phyloP scores from a whole-genome alignment of 768 basidiomycete species.

The Leccinum olivaceopallidum region DNA sequence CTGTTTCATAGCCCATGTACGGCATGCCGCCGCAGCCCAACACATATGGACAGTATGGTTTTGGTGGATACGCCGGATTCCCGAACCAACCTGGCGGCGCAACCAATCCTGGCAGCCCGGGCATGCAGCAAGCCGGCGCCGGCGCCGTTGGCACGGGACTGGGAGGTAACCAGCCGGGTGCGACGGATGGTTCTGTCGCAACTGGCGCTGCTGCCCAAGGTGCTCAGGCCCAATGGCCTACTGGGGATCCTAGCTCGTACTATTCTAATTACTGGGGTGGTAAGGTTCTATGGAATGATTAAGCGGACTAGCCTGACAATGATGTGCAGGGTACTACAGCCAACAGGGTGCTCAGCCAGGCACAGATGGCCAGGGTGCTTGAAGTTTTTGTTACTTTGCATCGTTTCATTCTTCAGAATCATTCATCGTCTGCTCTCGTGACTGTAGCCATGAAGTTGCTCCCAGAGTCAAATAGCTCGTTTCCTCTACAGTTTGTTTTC shows the following conservation, averaged over 20 bases:
- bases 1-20: conserved; percentile 70
- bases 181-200: conserved; percentile 53
- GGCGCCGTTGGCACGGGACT: conserved; percentile 55
- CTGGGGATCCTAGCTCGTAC: conserved; percentile 70
- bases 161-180: conserved; percentile 56
- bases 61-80: conserved; percentile 72
- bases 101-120: conserved; percentile 42
- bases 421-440: conserved; percentile 29
- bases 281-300: conserved; percentile 34
- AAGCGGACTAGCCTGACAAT: conserved; percentile 15
- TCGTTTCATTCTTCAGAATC: conserved; percentile 26
- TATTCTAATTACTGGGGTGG: conserved; percentile 87
- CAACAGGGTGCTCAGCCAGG: conserved; percentile 70
- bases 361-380: conserved; percentile 48
- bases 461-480: conserved; percentile 19
- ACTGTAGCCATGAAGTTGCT: conserved; percentile 36
- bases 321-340: conserved; percentile 71
- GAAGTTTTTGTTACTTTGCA: conserved; percentile 26
- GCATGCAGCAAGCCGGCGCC: conserved; percentile 58
- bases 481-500: conserved; percentile 22
- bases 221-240: conserved; percentile 76
- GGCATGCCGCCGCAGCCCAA: conserved; percentile 86
- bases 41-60: conserved; percentile 74
- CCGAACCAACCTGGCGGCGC: conserved; percentile 57
- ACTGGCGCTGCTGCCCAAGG: conserved; percentile 50